Evolutionary conservation across 495 filamentous ascomycete species (phyloP).

Genomic region (Aspergillus ostianus): DNA sequence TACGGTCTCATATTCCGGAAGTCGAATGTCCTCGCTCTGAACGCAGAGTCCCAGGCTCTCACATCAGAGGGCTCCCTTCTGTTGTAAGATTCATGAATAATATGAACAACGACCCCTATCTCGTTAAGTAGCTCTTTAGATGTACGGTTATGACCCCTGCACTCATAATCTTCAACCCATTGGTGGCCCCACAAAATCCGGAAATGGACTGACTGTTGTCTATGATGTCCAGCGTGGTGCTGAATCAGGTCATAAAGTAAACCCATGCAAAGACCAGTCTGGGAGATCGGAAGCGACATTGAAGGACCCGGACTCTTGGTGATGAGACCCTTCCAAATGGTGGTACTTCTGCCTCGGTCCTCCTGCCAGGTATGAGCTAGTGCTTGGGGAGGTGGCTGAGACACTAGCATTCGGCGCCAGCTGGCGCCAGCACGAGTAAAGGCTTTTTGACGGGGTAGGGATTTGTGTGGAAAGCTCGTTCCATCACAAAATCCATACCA

Average conservation of each 20-base stretch:
- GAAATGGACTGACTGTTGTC: neutral
- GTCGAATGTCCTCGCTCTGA: neutral
- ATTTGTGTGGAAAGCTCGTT: neutral
- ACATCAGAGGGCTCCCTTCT: neutral
- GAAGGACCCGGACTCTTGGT: neutral
- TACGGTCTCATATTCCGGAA: neutral
- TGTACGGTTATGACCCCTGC: neutral
- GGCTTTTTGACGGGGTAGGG: neutral
- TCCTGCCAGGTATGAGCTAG: neutral
- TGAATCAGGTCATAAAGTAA: neutral
- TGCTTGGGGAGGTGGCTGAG: neutral
- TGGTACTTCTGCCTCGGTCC: neutral
- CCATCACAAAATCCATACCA: neutral
- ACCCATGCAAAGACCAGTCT: neutral
- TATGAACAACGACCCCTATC: neutral
- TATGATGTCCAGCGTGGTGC: neutral
- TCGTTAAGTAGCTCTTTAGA: neutral
- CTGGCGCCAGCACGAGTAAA: neutral
- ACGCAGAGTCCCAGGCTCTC: neutral
- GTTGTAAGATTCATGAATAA: neutral
- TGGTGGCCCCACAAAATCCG: neutral
- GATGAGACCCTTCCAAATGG: neutral
- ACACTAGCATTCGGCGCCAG: neutral
- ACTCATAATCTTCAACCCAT: neutral
- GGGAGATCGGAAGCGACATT: neutral